Percentiles rank a stretch among this genome's conserved stretches.
These are phyloP conservation scores for Pseudogymnoascus pannorum DNA, from an alignment of 2,329 filamentous ascomycete genomes.

Conservation along the genomic window DNA sequence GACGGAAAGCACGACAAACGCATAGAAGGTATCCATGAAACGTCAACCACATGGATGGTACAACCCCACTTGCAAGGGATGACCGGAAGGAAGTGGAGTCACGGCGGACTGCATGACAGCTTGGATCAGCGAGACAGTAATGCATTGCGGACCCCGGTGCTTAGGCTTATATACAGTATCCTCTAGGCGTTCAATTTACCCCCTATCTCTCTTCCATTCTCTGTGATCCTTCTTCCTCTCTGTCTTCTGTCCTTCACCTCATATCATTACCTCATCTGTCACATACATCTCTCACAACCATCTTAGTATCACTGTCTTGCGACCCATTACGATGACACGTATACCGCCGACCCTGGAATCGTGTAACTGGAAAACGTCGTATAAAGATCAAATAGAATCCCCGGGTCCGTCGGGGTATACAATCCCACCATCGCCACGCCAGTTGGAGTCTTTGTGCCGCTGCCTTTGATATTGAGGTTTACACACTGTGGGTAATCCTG, in stretches of 20 bases:
- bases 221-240: background rate
- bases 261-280: background rate
- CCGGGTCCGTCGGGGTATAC: slow-evolving; percentile 34
- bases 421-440: slow-evolving; percentile 21
- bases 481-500: slow-evolving; percentile 39
- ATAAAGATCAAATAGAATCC: slow-evolving; percentile 38
- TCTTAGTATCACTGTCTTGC: too few species aligned
- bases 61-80: background rate
- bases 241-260: background rate
- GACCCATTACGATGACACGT: slow-evolving; percentile 12
- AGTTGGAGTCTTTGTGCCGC: slow-evolving; percentile 17
- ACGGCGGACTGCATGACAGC: background rate
- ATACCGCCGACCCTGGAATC: slow-evolving; percentile 35
- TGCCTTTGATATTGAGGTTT: slow-evolving; percentile 32
- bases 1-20: background rate
- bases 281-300: too few species aligned
- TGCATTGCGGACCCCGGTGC: background rate
- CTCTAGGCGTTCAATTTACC: background rate
- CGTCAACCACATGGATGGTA: background rate
- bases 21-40: background rate
- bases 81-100: background rate
- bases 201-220: background rate
- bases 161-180: background rate
- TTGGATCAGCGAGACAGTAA: background rate
- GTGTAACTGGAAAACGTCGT: slow-evolving; percentile 29